A percentile compares a stretch with the other conserved stretches of the same genome.
Evolutionary conservation across 345 rosid genomes (phyloP).

Genomic region (Noccaea bulbosa): DNA sequence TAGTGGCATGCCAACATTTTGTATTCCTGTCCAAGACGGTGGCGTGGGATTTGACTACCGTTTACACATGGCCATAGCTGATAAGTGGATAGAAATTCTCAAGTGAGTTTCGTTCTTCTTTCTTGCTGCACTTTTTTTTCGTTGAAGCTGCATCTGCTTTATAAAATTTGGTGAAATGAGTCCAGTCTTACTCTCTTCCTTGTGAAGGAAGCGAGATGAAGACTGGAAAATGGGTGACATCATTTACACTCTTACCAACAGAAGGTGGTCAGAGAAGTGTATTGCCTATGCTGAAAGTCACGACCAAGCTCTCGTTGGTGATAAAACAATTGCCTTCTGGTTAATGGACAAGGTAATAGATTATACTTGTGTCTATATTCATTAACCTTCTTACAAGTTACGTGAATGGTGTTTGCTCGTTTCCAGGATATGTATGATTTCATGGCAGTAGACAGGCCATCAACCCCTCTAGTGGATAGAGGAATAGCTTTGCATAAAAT

Average conservation of each 20-base stretch:
- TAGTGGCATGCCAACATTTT: conserved; percentile 97
- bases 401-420: conserved; percentile 13
- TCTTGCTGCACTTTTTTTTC: conserved; percentile 6
- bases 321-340: conserved; percentile 98
- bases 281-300: conserved; percentile 94
- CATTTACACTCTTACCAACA: conserved; percentile 70
- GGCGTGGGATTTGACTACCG: conserved; percentile 99
- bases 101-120: conserved; percentile 52
- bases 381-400: neutral
- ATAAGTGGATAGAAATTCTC: conserved; percentile 95
- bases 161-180: conserved; percentile 10
- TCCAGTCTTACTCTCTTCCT: conserved; percentile 8
- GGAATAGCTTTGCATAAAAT: conserved; percentile 98
- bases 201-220: conserved; percentile 81
- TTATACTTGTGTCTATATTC: conserved; percentile 2
- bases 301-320: conserved; percentile 99
- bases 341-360: conserved; percentile 90
- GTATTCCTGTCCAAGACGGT: conserved; percentile 88
- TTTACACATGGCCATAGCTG: conserved; percentile 95
- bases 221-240: conserved; percentile 88
- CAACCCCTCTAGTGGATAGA: conserved; percentile 84
- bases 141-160: conserved; percentile 9
- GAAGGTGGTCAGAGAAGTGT: conserved; percentile 95
- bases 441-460: conserved; percentile 89
- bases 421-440: conserved; percentile 96